Conservation (phyloP, 352 stramenopile species). For the Globisporangium middletonii region DNA sequence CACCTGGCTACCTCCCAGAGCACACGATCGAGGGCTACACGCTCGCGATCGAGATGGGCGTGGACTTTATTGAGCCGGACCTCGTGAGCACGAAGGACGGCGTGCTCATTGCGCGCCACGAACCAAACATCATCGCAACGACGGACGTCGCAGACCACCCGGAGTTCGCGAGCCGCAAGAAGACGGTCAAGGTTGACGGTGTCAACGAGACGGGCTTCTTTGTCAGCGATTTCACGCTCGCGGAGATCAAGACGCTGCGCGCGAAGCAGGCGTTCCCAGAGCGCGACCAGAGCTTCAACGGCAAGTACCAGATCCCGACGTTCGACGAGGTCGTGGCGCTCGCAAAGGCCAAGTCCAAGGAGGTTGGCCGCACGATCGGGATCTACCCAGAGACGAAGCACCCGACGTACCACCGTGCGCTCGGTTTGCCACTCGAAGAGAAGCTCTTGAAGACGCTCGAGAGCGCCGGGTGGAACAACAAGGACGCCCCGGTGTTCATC, state of each 20-base stretch:
- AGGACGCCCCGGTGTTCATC: constrained; percentile 56
- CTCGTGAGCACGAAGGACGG: constrained; percentile 84
- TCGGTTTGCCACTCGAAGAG: constrained; percentile 73
- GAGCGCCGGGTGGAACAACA: constrained; percentile 59
- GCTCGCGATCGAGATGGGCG: constrained; percentile 84
- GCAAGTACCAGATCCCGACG: constrained; percentile 83
- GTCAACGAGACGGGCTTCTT: constrained; percentile 70
- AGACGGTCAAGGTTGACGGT: constrained; percentile 53
- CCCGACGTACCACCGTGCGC: constrained; percentile 59
- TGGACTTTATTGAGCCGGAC: constrained; percentile 91
- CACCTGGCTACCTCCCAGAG: constrained; percentile 87
- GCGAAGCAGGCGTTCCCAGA: constrained; percentile 75
- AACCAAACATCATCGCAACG: constrained; percentile 86
- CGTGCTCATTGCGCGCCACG: constrained; percentile 81
- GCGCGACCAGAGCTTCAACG: constrained; percentile 77
- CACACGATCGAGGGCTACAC: constrained; percentile 88
- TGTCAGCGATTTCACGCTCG: constrained; percentile 88
- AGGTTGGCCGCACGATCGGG: constrained; percentile 56
- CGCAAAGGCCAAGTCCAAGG: constrained; percentile 52
- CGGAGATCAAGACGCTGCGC: constrained; percentile 85
- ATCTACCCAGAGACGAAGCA: constrained; percentile 90
- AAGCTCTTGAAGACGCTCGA: constrained; percentile 68
- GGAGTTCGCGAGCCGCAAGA: constrained; percentile 63
- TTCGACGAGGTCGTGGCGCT: constrained; percentile 87
- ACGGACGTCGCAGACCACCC: constrained; percentile 80